Percentiles rank a stretch among this genome's conserved stretches.
Conservation (phyloP, 176 grass and related monocot species). For the Bromus sterilis region DNA sequence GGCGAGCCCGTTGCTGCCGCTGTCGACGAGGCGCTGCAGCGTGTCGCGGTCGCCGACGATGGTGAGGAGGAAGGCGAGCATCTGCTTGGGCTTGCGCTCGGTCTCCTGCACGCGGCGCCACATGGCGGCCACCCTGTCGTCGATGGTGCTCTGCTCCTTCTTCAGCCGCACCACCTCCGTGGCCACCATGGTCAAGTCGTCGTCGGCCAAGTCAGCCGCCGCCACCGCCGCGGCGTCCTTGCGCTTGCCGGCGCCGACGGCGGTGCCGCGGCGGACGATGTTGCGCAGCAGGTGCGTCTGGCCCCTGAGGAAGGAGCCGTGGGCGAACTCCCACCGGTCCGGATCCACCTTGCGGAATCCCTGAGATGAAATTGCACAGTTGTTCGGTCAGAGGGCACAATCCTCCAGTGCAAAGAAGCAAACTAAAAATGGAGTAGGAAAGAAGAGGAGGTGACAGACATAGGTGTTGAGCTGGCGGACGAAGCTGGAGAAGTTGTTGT, state of each 20-base stretch:
- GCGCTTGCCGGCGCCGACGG: slow-evolving; percentile 8
- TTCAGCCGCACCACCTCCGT: slow-evolving; percentile 72
- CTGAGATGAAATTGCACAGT: too few relatives aligned
- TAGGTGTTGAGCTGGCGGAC: slow-evolving; percentile 79
- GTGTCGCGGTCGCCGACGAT: slow-evolving; percentile 46
- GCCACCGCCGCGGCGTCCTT: not conserved
- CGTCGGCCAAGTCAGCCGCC: not conserved
- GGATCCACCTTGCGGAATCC: slow-evolving; percentile 87
- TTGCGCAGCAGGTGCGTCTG: slow-evolving; percentile 57
- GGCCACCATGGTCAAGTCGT: slow-evolving; percentile 44
- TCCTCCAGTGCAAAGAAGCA: too few relatives aligned
- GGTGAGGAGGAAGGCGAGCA: slow-evolving; percentile 77
- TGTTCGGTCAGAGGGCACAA: too few relatives aligned
- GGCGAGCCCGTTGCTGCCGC: not conserved
- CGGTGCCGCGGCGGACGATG: slow-evolving; percentile 46
- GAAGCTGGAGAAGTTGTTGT: slow-evolving; percentile 98
- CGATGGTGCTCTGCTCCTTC: slow-evolving; percentile 66
- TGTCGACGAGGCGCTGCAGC: slow-evolving; percentile 44
- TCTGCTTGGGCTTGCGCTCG: slow-evolving; percentile 66
- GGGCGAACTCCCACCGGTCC: slow-evolving; percentile 72
- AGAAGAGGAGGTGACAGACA: too few relatives aligned
- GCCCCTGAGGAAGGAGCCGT: slow-evolving; percentile 60
- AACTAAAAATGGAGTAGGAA: too few relatives aligned
- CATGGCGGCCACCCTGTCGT: slow-evolving; percentile 56
- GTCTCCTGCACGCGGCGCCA: slow-evolving; percentile 78